Evolutionary conservation across 148 eudicot genomes (phyloP).

Genomic region (Gaultheria prostrata): DNA sequence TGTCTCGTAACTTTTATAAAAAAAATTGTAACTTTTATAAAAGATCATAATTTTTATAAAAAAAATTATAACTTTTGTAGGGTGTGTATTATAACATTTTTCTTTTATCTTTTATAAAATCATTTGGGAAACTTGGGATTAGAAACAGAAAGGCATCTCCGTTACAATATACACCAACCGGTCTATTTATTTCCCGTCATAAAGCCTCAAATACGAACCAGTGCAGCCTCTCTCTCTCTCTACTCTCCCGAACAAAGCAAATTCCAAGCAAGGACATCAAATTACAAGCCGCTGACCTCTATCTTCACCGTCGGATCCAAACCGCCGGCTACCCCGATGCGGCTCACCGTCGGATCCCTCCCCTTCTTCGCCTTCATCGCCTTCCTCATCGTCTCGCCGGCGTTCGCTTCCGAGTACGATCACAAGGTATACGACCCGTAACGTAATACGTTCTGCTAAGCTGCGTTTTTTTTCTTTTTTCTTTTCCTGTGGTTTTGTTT

Average conservation of each 20-base stretch:
- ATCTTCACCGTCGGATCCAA: conserved; percentile 14
- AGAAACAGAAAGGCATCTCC: too few relatives aligned
- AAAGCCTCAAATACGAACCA: not conserved
- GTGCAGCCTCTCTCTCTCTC: conserved; percentile 4
- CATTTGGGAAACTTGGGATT: too few relatives aligned
- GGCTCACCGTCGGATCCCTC: conserved; percentile 37
- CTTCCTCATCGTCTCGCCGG: conserved; percentile 38
- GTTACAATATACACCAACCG: too few relatives aligned
- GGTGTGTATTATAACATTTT: too few relatives aligned
- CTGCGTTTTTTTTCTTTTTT: not conserved
- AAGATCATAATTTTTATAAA: too few relatives aligned
- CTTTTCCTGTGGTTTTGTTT: too few relatives aligned
- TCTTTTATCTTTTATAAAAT: too few relatives aligned
- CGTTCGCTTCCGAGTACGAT: conserved; percentile 57
- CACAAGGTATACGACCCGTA: conserved; percentile 48
- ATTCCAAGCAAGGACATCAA: not conserved
- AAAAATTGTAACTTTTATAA: too few relatives aligned
- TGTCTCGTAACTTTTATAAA: too few relatives aligned
- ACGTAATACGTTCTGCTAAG: not conserved
- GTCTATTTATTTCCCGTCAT: not conserved
- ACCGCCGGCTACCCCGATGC: conserved; percentile 41
- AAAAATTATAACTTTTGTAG: too few relatives aligned
- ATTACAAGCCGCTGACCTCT: not conserved
- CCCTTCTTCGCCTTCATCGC: conserved; percentile 28
- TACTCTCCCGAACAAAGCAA: not conserved